Conservation (phyloP, 257 asterid genomes). For the Solanum neorickii region DNA sequence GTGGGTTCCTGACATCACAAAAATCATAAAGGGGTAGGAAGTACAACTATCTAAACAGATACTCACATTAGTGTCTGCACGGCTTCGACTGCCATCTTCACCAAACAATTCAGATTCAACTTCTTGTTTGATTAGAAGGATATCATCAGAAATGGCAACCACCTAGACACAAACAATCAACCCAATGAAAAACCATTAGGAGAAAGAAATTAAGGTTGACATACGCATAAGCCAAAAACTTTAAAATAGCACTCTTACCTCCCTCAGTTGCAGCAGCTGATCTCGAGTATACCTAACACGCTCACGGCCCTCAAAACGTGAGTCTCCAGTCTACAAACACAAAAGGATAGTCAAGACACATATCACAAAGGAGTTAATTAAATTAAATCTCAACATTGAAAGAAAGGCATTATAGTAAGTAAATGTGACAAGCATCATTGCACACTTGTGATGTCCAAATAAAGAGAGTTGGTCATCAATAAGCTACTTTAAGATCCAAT, state of each 20-base stretch:
- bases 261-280: conserved; percentile 63
- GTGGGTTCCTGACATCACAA: background rate
- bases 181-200: background rate
- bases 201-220: background rate
- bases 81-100: conserved; percentile 56
- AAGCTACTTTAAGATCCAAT: background rate
- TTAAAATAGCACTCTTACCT: conserved; percentile 34
- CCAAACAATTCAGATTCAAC: conserved; percentile 79
- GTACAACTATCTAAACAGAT: background rate
- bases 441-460: background rate
- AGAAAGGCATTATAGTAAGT: background rate
- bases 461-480: background rate
- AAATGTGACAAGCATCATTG: background rate
- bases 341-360: background rate
- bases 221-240: background rate
- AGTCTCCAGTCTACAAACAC: conserved; percentile 55
- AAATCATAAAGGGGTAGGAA: background rate
- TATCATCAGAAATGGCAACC: conserved; percentile 43
- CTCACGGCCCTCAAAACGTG: conserved; percentile 65
- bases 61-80: conserved; percentile 62
- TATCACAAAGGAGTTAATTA: background rate
- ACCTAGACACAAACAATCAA: conserved; percentile 31
- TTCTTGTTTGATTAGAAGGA: conserved; percentile 68
- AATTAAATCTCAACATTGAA: background rate
- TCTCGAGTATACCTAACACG: conserved; percentile 63